phyloP scores from a whole-genome alignment of 345 rosid genomes.

The Linum trigynum region DNA sequence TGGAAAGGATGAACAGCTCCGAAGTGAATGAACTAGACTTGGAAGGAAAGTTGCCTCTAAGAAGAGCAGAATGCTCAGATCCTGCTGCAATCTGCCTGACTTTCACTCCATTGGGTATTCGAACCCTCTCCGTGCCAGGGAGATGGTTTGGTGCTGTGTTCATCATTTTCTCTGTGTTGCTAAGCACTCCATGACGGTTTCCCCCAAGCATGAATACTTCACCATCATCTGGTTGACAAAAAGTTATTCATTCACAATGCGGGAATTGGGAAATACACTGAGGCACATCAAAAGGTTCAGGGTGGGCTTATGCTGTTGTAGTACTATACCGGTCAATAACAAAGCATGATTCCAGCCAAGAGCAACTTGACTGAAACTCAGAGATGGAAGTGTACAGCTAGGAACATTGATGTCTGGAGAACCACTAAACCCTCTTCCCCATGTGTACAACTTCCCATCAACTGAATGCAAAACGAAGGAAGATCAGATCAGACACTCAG shows the following conservation, averaged over 20 bases:
- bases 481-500: too few relatives aligned
- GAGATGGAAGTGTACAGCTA: conserved; percentile 28
- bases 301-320: background rate
- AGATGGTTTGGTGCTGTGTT: conserved; percentile 19
- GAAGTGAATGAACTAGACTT: background rate
- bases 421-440: conserved; percentile 79
- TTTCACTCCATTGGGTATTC: conserved; percentile 33
- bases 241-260: background rate
- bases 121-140: conserved; percentile 45
- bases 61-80: conserved; percentile 79
- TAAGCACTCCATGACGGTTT: conserved; percentile 34
- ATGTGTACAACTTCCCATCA: conserved; percentile 47
- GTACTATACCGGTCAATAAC: conserved; percentile 42
- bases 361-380: conserved; percentile 33
- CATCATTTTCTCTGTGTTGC: conserved; percentile 33
- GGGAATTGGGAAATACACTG: too few relatives aligned
- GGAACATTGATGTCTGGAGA: conserved; percentile 41
- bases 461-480: conserved; percentile 26
- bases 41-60: conserved; percentile 38
- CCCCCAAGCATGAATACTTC: conserved; percentile 65
- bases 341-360: conserved; percentile 87
- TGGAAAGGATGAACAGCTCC: background rate
- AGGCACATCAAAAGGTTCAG: too few relatives aligned
- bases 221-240: conserved; percentile 38
- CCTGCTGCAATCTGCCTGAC: conserved; percentile 61